Percentiles rank a stretch among this genome's conserved stretches.
Conservation (phyloP, 176 grass and related monocot genomes). For the Triticum dicoccoides region DNA sequence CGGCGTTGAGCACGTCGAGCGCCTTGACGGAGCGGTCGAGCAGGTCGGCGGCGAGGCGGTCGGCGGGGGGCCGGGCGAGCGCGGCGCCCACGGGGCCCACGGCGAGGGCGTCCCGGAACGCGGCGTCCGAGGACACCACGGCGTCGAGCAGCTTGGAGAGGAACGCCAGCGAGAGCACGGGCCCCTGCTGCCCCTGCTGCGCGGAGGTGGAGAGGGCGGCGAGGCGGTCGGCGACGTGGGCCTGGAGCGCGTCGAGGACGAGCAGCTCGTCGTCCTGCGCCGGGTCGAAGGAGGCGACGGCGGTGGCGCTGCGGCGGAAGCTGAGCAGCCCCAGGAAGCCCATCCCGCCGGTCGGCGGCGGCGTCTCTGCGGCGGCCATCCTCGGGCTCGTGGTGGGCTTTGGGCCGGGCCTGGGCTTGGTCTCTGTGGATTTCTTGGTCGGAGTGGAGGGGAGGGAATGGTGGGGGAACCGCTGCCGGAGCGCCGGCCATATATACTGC, state of each 20-base stretch:
- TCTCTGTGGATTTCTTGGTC: background rate
- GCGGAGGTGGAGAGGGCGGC: slow-evolving; percentile 20
- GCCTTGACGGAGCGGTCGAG: slow-evolving; percentile 75
- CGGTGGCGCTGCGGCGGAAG: slow-evolving; percentile 57
- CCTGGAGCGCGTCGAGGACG: slow-evolving; percentile 59
- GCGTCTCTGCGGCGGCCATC: slow-evolving; percentile 54
- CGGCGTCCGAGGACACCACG: slow-evolving; percentile 52
- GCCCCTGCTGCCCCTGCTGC: background rate
- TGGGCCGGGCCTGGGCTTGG: background rate
- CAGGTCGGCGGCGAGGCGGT: slow-evolving; percentile 68
- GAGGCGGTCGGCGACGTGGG: slow-evolving; percentile 68
- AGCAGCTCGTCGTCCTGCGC: slow-evolving; percentile 61
- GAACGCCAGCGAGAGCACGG: slow-evolving; percentile 58
- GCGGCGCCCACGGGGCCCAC: slow-evolving; percentile 34
- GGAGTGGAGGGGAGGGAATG: slow-evolving; percentile 29
- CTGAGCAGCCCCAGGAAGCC: slow-evolving; percentile 65
- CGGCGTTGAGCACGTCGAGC: slow-evolving; percentile 82
- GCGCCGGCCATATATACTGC: slow-evolving; percentile 12
- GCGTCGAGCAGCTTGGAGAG: slow-evolving; percentile 82
- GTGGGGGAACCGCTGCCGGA: background rate
- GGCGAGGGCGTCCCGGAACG: slow-evolving; percentile 53
- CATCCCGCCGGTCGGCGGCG: slow-evolving; percentile 34
- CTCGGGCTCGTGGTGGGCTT: background rate
- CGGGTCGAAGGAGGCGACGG: slow-evolving; percentile 69
- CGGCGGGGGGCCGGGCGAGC: slow-evolving; percentile 47